Conservation (phyloP, 208 protist genomes). For the Leishmania aethiopica region DNA sequence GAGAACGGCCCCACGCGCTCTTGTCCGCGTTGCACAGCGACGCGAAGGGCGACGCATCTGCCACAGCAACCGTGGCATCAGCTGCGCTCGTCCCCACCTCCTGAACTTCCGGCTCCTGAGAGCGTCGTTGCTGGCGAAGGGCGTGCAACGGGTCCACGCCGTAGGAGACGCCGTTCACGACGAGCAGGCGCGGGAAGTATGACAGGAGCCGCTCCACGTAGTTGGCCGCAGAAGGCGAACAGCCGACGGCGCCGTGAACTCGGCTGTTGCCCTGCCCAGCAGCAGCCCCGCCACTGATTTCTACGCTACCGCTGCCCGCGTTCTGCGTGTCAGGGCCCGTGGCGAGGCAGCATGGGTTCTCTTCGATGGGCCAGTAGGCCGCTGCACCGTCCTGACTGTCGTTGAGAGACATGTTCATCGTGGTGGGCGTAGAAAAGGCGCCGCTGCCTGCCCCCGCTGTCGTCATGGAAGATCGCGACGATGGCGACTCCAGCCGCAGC, state of each 20-base stretch:
- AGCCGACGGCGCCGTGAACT: not conserved
- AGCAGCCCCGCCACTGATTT: not conserved
- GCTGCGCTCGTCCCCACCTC: not conserved
- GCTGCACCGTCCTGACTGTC: not conserved
- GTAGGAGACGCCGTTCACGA: constrained; percentile 65
- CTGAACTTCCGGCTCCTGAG: not conserved
- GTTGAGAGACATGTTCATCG: not conserved
- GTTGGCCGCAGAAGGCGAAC: not conserved
- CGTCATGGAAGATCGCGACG: not conserved
- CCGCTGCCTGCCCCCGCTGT: not conserved
- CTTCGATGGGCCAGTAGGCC: constrained; percentile 24
- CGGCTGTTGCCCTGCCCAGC: not conserved
- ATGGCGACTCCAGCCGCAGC: constrained; percentile 55
- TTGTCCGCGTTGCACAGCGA: not conserved
- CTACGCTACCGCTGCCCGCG: not conserved
- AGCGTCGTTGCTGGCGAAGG: constrained; percentile 15
- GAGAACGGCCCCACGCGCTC: not conserved
- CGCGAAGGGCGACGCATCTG: not conserved
- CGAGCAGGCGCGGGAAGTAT: constrained; percentile 40
- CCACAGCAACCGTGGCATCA: not conserved
- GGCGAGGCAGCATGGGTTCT: constrained; percentile 46
- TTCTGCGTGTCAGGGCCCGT: constrained; percentile 1
- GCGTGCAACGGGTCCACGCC: constrained; percentile 50
- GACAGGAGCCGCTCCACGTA: constrained; percentile 50
- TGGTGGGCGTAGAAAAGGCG: not conserved